A percentile compares a stretch with the other conserved stretches of the same genome.
These are phyloP conservation scores for Shiraia sp. DNA, from an alignment of 2,329 filamentous ascomycete genomes.

Conservation along the genomic window DNA sequence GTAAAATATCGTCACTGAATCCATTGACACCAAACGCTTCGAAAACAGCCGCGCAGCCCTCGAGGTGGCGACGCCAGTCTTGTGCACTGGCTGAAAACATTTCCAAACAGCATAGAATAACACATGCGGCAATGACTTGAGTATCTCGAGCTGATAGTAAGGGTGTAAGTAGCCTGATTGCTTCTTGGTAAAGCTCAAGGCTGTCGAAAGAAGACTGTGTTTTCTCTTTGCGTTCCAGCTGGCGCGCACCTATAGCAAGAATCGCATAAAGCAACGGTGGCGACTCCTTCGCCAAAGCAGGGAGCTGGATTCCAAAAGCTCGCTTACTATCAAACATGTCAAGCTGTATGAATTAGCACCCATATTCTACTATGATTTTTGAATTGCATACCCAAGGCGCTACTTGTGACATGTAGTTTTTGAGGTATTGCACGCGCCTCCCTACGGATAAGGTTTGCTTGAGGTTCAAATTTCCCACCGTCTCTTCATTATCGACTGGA, in stretches of 20 bases:
- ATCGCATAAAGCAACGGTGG: constrained; percentile 55
- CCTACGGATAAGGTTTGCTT: constrained; percentile 26
- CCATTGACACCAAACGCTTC: constrained; percentile 57
- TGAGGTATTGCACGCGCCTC: constrained; percentile 30
- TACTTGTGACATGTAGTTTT: constrained; percentile 34
- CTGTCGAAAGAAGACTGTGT: constrained; percentile 49
- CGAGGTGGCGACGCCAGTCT: constrained; percentile 57
- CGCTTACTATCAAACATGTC: constrained; percentile 58
- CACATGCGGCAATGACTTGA: constrained; percentile 57
- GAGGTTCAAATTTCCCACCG: constrained; percentile 11
- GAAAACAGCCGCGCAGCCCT: constrained; percentile 57
- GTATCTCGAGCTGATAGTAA: constrained; percentile 54
- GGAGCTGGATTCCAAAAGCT: constrained; percentile 55
- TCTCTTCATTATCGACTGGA: constrained; percentile 17
- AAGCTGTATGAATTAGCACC: constrained; percentile 36
- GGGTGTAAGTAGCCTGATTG: constrained; percentile 55
- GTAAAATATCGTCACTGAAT: constrained; percentile 54
- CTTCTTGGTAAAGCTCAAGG: constrained; percentile 55
- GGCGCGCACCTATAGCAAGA: constrained; percentile 56
- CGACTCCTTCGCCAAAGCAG: constrained; percentile 51
- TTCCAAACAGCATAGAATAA: constrained; percentile 59
- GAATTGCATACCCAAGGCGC: constrained; percentile 29
- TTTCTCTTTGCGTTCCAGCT: constrained; percentile 53
- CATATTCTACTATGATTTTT: not conserved
- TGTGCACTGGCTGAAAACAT: constrained; percentile 50